These are phyloP conservation scores for Saccharomycopsis olivae DNA, from an alignment of 805 yeast genomes.

Conservation along the genomic window DNA sequence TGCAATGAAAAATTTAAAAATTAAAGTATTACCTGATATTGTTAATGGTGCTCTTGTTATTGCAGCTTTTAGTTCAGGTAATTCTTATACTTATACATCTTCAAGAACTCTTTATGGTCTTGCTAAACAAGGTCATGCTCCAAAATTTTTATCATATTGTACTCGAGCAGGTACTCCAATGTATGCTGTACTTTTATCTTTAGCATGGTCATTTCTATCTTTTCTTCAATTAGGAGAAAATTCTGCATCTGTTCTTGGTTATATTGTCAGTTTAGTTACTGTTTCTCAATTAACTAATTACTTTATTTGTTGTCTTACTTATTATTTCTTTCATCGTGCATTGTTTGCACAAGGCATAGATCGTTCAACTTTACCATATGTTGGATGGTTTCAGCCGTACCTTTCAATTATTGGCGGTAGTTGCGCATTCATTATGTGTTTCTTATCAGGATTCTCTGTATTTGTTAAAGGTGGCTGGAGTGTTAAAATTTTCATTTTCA, in stretches of 20 bases:
- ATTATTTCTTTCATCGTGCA: slow-evolving; percentile 52
- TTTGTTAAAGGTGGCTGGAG: slow-evolving; percentile 62
- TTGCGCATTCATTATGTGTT: slow-evolving; percentile 39
- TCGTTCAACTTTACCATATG: slow-evolving; percentile 30
- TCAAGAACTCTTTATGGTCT: slow-evolving; percentile 59
- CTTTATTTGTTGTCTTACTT: slow-evolving; percentile 45
- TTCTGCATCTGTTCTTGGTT: slow-evolving; percentile 53
- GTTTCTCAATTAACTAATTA: slow-evolving; percentile 58
- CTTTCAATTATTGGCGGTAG: slow-evolving; percentile 38
- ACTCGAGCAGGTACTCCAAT: slow-evolving; percentile 63
- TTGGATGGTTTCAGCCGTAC: slow-evolving; percentile 51
- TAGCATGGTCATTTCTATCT: slow-evolving; percentile 53
- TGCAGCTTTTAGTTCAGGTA: slow-evolving; percentile 77
- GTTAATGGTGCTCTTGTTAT: slow-evolving; percentile 70
- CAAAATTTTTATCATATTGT: slow-evolving; percentile 51
- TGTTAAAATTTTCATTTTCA: slow-evolving; percentile 50
- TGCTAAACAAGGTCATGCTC: slow-evolving; percentile 66
- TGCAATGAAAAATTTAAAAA: slow-evolving; percentile 63
- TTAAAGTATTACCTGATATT: slow-evolving; percentile 59
- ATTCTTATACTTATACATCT: slow-evolving; percentile 67
- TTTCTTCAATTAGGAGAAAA: slow-evolving; percentile 51
- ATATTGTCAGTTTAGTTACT: slow-evolving; percentile 66
- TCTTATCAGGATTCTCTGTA: slow-evolving; percentile 59
- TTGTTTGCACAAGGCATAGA: slow-evolving; percentile 41
- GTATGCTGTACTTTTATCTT: slow-evolving; percentile 38